phyloP scores from a whole-genome alignment of 352 stramenopile species.

The Globisporangium polare region DNA sequence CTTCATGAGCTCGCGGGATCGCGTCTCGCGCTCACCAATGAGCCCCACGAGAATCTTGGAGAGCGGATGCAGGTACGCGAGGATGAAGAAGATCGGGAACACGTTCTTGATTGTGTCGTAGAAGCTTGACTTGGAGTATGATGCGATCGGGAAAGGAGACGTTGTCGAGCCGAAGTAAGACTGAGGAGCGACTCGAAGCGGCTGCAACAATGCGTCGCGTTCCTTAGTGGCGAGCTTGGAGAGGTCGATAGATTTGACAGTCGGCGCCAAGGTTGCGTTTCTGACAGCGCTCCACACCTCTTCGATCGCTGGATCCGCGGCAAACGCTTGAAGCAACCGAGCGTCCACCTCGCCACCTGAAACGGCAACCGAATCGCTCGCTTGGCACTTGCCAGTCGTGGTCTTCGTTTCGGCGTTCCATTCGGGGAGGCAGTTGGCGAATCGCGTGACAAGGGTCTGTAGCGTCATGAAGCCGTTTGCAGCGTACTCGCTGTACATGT shows the following conservation, averaged over 20 bases:
- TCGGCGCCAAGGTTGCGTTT: background rate
- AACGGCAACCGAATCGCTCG: slow-evolving; percentile 3
- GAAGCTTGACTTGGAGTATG: slow-evolving; percentile 44
- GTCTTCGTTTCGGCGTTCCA: slow-evolving; percentile 22
- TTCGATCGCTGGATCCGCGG: slow-evolving; percentile 16
- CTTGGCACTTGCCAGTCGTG: slow-evolving; percentile 26
- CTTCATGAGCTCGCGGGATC: slow-evolving; percentile 88
- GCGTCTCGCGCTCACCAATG: slow-evolving; percentile 89
- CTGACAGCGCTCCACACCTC: background rate
- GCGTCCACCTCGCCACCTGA: slow-evolving; percentile 14
- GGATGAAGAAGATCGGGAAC: slow-evolving; percentile 84
- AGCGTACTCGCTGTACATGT: slow-evolving; percentile 24
- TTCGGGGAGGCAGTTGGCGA: slow-evolving; percentile 34
- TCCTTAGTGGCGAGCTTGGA: slow-evolving; percentile 4
- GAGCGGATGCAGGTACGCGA: slow-evolving; percentile 87
- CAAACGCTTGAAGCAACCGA: slow-evolving; percentile 18
- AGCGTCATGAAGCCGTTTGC: slow-evolving; percentile 38
- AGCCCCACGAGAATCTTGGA: slow-evolving; percentile 78
- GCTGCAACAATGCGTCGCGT: slow-evolving; percentile 18
- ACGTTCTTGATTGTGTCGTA: slow-evolving; percentile 53
- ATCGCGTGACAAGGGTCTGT: slow-evolving; percentile 43
- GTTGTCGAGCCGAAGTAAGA: slow-evolving; percentile 28
- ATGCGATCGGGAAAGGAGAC: slow-evolving; percentile 36
- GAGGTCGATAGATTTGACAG: background rate
- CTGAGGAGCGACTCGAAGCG: slow-evolving; percentile 41